Conservation (phyloP, 1,284 basidiomycete species). For the Cryptococcus floricola region DNA sequence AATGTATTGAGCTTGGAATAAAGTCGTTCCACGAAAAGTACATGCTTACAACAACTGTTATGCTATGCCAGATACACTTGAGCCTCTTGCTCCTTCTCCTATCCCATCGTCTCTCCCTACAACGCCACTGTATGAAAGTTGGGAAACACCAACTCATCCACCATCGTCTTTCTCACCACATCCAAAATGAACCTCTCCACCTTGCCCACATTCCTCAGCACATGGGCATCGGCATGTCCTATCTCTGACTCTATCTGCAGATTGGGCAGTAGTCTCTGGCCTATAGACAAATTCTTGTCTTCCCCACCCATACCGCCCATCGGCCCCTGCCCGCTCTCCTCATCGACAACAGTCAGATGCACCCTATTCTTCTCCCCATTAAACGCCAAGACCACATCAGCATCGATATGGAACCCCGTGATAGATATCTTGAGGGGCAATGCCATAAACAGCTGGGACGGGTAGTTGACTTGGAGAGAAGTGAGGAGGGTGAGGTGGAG, state of each 20-base stretch:
- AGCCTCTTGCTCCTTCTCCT: too few species aligned
- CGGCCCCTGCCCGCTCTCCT: conserved; percentile 33
- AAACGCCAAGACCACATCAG: conserved; percentile 85
- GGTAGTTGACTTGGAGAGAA: conserved; percentile 92
- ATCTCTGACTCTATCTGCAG: conserved; percentile 95
- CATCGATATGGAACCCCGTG: conserved; percentile 79
- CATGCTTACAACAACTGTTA: too few species aligned
- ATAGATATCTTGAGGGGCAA: conserved; percentile 88
- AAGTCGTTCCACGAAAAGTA: too few species aligned
- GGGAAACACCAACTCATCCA: conserved; percentile 89
- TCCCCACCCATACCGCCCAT: neutral
- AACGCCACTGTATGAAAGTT: conserved; percentile 76
- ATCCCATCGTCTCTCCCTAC: conserved; percentile 3
- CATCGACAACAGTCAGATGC: conserved; percentile 83
- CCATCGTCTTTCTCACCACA: conserved; percentile 86
- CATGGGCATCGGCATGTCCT: conserved; percentile 92
- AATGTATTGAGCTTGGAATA: too few species aligned
- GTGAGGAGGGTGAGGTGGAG: conserved; percentile 67
- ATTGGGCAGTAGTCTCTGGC: conserved; percentile 80
- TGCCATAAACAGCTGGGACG: conserved; percentile 89
- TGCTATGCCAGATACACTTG: too few species aligned
- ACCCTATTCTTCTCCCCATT: conserved; percentile 72
- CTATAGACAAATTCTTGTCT: conserved; percentile 54
- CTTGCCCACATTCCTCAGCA: conserved; percentile 91
- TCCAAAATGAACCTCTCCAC: conserved; percentile 95